Evolutionary conservation across 371 early-diverging fungal species (phyloP).

Genomic region (Syncephalastrum racemosum): DNA sequence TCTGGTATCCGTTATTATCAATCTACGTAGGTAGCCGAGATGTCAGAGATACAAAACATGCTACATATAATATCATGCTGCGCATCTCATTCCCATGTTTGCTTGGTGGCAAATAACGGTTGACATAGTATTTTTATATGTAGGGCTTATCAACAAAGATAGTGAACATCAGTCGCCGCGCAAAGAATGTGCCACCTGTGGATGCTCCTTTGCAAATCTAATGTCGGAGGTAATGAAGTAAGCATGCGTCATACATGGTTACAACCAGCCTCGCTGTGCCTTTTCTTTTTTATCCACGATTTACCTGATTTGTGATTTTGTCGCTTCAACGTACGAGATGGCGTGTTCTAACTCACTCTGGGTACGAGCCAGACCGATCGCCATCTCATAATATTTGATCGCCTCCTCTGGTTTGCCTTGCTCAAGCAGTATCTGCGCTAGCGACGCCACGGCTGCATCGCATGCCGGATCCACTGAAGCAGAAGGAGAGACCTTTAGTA

Average conservation of each 20-base stretch:
- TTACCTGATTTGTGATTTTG: conserved; percentile 48
- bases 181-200: conserved; percentile 39
- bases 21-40: too few relatives aligned
- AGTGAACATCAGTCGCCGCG: neutral
- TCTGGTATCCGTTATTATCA: too few relatives aligned
- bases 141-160: too few relatives aligned
- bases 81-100: too few relatives aligned
- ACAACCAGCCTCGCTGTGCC: too few relatives aligned
- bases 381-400: conserved; percentile 78
- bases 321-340: conserved; percentile 73
- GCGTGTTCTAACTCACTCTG: conserved; percentile 88
- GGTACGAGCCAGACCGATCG: conserved; percentile 84
- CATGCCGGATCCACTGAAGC: conserved; percentile 82
- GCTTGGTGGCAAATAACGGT: too few relatives aligned
- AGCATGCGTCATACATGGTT: neutral
- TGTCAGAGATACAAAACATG: too few relatives aligned
- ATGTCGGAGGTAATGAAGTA: neutral
- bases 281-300: neutral
- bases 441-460: conserved; percentile 92
- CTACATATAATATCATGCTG: too few relatives aligned
- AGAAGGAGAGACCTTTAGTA: too few relatives aligned
- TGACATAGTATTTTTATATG: too few relatives aligned
- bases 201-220: conserved; percentile 37
- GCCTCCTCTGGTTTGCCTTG: conserved; percentile 87
- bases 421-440: conserved; percentile 87